Base-by-base conservation (phyloP, 805 yeast species). In the Saccharomycopsis sp. region DNA sequence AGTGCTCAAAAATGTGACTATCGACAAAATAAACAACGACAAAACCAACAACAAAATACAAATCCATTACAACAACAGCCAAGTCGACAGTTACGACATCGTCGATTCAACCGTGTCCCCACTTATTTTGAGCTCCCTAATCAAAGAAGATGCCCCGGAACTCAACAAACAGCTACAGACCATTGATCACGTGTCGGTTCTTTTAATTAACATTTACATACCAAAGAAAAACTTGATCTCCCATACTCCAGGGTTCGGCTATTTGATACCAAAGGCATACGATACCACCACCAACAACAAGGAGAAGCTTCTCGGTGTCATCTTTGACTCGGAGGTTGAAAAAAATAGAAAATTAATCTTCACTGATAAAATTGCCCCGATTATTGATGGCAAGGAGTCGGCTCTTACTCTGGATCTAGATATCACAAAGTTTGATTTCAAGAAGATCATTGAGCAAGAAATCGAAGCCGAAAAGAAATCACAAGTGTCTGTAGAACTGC, bases 251-350 rank as follows among this genome's bases (percentile, higher is more conserved):
- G 96, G 97, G 44, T 93, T 93, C 76, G 99, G 99, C 1, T 89
- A 87, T 65, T 77, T 93, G 53, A 87, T 92, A 8, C 99, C 99
- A 5, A 75, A 76, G 60, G 61, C 71, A 2, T 71, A 72, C 52
- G 42, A 77, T 53, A 66, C 66, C 0, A 65, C 69, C 56, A 64
- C 72, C 2, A 67, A 69, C 49, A 84, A 85, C 63, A 75, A 78
- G 2, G 83, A 82, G 53, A 75, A 80, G 19, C 72, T 91, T 15
- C 74, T 93, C 34, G 99, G 99, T 2, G 89, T 90, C 3, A 90
- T 94, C 19, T 93, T 86, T 72, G 98, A 93, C 70, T 89, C 97
- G 1, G 90, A 89, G 57, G 81, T 89, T 22, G 94, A 88, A 66
- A 78, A 80, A 63, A 79, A 83, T 55, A 71, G 80, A 47, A 64